A percentile compares a stretch with the other conserved stretches of the same genome.
These are phyloP conservation scores for Epicoccum nigrum DNA, from an alignment of 2,329 filamentous ascomycete genomes.

Conservation along the genomic window DNA sequence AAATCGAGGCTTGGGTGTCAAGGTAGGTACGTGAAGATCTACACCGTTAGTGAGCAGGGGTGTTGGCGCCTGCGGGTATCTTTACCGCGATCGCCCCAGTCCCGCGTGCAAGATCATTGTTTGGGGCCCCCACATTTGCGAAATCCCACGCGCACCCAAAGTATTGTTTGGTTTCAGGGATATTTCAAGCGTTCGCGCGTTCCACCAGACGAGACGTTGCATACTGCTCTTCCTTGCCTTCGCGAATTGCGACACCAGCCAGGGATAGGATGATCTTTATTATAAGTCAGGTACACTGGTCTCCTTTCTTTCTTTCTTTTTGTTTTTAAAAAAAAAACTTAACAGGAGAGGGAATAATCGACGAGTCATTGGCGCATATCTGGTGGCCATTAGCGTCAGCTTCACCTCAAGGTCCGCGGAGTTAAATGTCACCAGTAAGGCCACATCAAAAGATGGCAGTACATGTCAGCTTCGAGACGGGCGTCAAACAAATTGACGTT, in stretches of 20 bases:
- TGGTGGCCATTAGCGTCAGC: neutral
- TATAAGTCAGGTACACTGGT: neutral
- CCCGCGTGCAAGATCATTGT: conserved; percentile 11
- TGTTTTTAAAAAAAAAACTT: too few relatives aligned
- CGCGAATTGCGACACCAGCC: neutral
- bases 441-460: conserved; percentile 9
- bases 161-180: conserved; percentile 19
- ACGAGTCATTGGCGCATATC: conserved; percentile 5
- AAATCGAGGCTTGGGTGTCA: neutral
- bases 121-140: conserved; percentile 5
- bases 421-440: neutral
- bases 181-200: conserved; percentile 4
- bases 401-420: conserved; percentile 4
- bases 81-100: conserved; percentile 17
- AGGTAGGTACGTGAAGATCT: conserved; percentile 2
- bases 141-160: conserved; percentile 6
- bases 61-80: conserved; percentile 5
- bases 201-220: neutral
- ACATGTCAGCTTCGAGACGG: neutral
- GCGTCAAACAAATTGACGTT: neutral
- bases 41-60: conserved; percentile 10
- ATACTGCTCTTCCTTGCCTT: conserved; percentile 8
- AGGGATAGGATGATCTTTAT: neutral
- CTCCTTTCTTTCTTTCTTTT: neutral
- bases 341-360: conserved; percentile 4